Base-by-base conservation (phyloP, 1,284 basidiomycete genomes). In the Spongispora temasekensis region DNA sequence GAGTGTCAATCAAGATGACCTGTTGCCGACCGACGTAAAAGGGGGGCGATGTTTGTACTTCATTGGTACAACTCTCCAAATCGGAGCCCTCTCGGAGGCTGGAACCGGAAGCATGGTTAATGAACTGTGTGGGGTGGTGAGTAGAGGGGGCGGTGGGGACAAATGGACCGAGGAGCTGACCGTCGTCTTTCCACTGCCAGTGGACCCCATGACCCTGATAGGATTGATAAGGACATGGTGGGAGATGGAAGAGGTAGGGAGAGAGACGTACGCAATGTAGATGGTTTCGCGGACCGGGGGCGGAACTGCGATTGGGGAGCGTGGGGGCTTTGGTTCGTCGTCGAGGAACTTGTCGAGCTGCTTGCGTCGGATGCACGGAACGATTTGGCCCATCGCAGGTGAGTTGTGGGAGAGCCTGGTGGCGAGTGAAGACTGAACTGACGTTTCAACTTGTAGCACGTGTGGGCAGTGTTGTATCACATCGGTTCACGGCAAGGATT, bases 41-140 rank as follows among this genome's bases (percentile, higher is more conserved):
- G 42, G 67, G 64, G 12, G 59, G 2, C 0, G 74, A 72, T 5
- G 66, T 68, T 60, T 77, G 75, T 10, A 78, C 70, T 55, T 76
- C 58, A 7, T 74, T 70, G 27, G 76, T 77, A 58, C 75, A 77
- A 35, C 77, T 78, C 48, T 78, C 71, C 46, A 77, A 55, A 19
- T 70, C 65, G 15, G 64, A 62, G 13, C 77, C 73, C 32, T 74
- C 71, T 42, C 69, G 65, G 21, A 78, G 64, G 44, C 59, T 35
- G 4, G 77, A 78, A 2, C 68, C 69, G 25, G 76, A 77, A 28
- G 71, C 73, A 2, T 67, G 40, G 61, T 77, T 78, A 64, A 77
- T 76, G 65, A 77, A 78, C 77, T 77, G 25, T 34, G 13, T 12
- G 30, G 8, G 21, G 35, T 34, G 13, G 27, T 68, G 42, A 70